Conservation (phyloP, 352 stramenopile genomes). For the Globisporangium cystogenes region DNA sequence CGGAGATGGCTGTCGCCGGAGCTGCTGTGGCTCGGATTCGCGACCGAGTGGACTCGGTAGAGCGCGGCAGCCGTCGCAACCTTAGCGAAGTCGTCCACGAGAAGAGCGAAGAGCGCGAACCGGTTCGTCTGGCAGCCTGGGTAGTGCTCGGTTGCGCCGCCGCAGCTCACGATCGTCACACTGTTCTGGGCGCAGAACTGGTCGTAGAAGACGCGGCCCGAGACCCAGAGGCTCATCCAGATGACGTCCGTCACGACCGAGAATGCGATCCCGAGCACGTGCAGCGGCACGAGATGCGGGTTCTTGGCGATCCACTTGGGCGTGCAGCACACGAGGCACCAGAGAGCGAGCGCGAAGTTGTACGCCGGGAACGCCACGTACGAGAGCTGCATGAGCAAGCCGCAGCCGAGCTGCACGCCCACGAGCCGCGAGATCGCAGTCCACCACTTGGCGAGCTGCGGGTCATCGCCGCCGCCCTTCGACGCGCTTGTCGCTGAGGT, state of each 20-base stretch:
- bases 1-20: background rate
- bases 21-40: background rate
- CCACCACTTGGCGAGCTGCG: slow-evolving; percentile 34
- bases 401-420: slow-evolving; percentile 43
- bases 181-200: slow-evolving; percentile 54
- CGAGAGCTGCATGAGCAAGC: slow-evolving; percentile 71
- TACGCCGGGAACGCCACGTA: slow-evolving; percentile 80
- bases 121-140: slow-evolving; percentile 69
- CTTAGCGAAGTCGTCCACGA: slow-evolving; percentile 58
- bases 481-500: background rate
- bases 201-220: slow-evolving; percentile 66
- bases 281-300: slow-evolving; percentile 37
- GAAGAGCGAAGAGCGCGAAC: slow-evolving; percentile 56
- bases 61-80: slow-evolving; percentile 30
- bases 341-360: slow-evolving; percentile 72
- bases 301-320: slow-evolving; percentile 46
- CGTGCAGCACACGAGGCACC: slow-evolving; percentile 53
- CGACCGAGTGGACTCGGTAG: slow-evolving; percentile 37
- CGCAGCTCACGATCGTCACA: slow-evolving; percentile 66
- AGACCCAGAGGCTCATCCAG: slow-evolving; percentile 78
- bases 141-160: slow-evolving; percentile 49
- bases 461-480: background rate
- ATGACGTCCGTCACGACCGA: slow-evolving; percentile 65
- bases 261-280: slow-evolving; percentile 38
- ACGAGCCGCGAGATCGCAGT: slow-evolving; percentile 28